phyloP scores from a whole-genome alignment of 2,329 filamentous ascomycete species.

The Fusarium sp. region DNA sequence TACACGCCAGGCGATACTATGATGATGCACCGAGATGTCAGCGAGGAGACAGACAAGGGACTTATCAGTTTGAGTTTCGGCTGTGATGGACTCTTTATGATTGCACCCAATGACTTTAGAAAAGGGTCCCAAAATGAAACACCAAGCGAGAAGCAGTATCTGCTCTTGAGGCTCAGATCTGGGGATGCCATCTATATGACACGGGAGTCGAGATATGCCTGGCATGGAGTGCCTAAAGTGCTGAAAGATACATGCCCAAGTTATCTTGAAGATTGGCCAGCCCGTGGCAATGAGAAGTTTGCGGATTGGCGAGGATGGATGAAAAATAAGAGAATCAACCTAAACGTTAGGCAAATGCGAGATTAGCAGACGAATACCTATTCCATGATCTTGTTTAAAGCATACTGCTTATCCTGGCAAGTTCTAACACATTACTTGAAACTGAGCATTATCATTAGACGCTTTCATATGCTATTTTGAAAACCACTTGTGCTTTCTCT shows the following conservation, averaged over 20 bases:
- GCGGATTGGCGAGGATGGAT: constrained; percentile 87
- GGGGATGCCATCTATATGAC: constrained; percentile 95
- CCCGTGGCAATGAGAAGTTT: constrained; percentile 58
- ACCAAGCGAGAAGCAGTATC: constrained; percentile 55
- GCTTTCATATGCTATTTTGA: not conserved
- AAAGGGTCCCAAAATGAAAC: constrained; percentile 18
- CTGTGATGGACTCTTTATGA: constrained; percentile 89
- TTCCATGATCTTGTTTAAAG: not conserved
- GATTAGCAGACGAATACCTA: constrained; percentile 49
- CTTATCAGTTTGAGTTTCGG: constrained; percentile 89
- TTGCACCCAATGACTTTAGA: constrained; percentile 66
- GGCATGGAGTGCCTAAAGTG: constrained; percentile 95
- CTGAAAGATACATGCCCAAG: constrained; percentile 80
- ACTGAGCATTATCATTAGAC: not conserved
- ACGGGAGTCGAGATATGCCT: constrained; percentile 82
- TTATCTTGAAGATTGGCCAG: constrained; percentile 80
- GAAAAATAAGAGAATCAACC: constrained; percentile 84
- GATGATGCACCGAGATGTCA: constrained; percentile 93
- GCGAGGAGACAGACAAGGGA: constrained; percentile 80
- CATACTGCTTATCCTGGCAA: not conserved
- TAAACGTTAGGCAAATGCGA: constrained; percentile 92
- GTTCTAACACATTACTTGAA: not conserved
- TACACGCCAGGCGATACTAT: constrained; percentile 92
- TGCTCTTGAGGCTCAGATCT: constrained; percentile 76
- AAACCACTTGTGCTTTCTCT: not conserved